Conservation (phyloP, 257 asterid species). For the Ligustrum vulgare region DNA sequence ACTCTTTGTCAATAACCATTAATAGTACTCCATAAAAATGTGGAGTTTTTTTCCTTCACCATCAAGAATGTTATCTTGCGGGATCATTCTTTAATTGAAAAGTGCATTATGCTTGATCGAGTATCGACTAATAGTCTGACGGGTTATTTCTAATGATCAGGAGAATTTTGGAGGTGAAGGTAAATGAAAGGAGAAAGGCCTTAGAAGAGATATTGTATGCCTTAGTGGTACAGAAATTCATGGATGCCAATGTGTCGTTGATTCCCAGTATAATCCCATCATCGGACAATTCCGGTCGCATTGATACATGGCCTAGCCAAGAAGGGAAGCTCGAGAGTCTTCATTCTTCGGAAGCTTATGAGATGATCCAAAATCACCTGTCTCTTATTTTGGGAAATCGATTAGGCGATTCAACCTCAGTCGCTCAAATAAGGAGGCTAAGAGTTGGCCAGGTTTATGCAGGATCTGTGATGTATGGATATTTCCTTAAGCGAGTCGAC, state of each 20-base stretch:
- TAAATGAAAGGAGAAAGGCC: slow-evolving; percentile 74
- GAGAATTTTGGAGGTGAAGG: slow-evolving; percentile 95
- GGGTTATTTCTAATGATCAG: slow-evolving; percentile 34
- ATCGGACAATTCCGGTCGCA: slow-evolving; percentile 47
- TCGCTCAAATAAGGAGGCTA: slow-evolving; percentile 69
- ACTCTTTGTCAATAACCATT: no score
- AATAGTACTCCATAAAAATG: no score
- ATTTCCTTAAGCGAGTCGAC: slow-evolving; percentile 83
- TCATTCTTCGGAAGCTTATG: slow-evolving; percentile 88
- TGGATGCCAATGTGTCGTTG: slow-evolving; percentile 79
- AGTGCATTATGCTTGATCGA: neutral
- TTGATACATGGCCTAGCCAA: slow-evolving; percentile 59
- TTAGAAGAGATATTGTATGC: slow-evolving; percentile 90
- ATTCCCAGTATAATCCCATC: slow-evolving; percentile 59
- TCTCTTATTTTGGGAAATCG: slow-evolving; percentile 70
- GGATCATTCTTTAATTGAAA: neutral
- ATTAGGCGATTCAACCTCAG: slow-evolving; percentile 45
- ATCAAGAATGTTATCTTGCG: neutral
- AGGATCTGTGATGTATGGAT: slow-evolving; percentile 92
- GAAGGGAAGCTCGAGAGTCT: slow-evolving; percentile 60
- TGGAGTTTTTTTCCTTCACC: no score
- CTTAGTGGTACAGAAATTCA: slow-evolving; percentile 79
- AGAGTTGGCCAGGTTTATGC: slow-evolving; percentile 93
- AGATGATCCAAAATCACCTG: slow-evolving; percentile 91
- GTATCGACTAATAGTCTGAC: slow-evolving; percentile 5